Conservation (phyloP, 208 protist species). For the Trypanosoma grayi region DNA sequence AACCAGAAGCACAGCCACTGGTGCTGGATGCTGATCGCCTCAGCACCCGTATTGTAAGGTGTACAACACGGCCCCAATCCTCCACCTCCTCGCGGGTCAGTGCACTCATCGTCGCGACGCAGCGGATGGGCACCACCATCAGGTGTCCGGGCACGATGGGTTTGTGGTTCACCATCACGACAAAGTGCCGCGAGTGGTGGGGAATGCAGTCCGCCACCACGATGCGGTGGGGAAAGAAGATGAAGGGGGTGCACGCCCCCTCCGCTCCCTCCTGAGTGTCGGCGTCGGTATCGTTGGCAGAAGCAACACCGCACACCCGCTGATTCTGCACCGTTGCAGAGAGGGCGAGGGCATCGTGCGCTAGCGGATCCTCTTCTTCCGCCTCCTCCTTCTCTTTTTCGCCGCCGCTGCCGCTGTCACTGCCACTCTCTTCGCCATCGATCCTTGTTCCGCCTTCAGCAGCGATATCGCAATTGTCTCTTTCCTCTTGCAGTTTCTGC, state of each 20-base stretch:
- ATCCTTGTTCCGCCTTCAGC: not conserved
- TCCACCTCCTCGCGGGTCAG: conserved; percentile 65
- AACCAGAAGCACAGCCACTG: not conserved
- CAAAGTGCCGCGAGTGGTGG: conserved; percentile 59
- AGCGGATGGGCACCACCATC: conserved; percentile 82
- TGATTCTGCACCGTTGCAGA: conserved; percentile 29
- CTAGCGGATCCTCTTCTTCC: conserved; percentile 48
- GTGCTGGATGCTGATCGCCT: conserved; percentile 7
- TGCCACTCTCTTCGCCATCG: too few species aligned
- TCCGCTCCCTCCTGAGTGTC: not conserved
- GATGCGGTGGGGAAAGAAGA: conserved; percentile 49
- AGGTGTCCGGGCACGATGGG: conserved; percentile 77
- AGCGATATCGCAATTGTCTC: not conserved
- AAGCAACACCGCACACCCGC: conserved; percentile 16
- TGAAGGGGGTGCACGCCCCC: conserved; percentile 39
- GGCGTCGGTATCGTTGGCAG: not conserved
- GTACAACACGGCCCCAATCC: conserved; percentile 69
- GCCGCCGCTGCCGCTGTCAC: too few species aligned
- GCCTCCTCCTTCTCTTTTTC: too few species aligned
- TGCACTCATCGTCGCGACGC: conserved; percentile 60
- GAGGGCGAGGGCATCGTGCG: conserved; percentile 18
- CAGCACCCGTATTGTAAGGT: conserved; percentile 62
- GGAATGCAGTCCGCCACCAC: conserved; percentile 43
- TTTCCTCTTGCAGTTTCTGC: conserved; percentile 18
- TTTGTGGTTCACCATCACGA: conserved; percentile 80